Evolutionary conservation across 345 rosid genomes (phyloP).

Genomic region (Murraya koenigii): DNA sequence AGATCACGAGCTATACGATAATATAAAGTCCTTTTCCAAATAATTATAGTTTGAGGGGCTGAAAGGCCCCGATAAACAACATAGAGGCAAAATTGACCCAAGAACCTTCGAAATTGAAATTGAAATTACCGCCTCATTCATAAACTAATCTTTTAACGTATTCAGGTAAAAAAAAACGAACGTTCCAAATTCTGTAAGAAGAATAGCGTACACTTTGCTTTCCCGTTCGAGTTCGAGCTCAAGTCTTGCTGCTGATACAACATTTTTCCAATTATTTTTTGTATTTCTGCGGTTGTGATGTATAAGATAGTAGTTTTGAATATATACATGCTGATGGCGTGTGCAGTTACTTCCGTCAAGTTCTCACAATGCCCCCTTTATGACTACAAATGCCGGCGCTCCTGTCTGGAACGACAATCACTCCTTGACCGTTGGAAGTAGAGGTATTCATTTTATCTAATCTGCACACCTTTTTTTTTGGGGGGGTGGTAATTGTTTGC

Average conservation of each 20-base stretch:
- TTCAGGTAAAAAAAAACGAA: not conserved
- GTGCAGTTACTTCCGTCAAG: constrained; percentile 67
- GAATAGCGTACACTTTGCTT: not conserved
- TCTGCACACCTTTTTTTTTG: not conserved
- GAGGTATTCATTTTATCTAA: constrained; percentile 44
- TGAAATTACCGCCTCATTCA: not conserved
- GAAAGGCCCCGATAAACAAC: not conserved
- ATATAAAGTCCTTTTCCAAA: not conserved
- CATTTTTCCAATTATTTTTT: not conserved
- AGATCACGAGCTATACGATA: not conserved
- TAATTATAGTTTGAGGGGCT: not conserved
- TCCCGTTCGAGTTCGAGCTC: not conserved
- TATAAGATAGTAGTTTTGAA: not conserved
- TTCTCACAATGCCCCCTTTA: constrained; percentile 56
- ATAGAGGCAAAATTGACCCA: not conserved
- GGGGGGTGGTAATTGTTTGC: not conserved
- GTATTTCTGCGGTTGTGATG: not conserved
- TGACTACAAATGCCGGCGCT: constrained; percentile 81
- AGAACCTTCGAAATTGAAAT: not conserved
- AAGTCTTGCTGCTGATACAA: not conserved
- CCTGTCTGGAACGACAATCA: constrained; percentile 80
- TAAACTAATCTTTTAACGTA: not conserved
- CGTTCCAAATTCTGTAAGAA: not conserved
- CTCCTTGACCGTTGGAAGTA: constrained; percentile 70
- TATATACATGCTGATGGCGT: not conserved